A percentile compares a stretch with the other conserved stretches of the same genome.
These are phyloP conservation scores for Rhodotorula sp. DNA, from an alignment of 1,284 basidiomycete species.

Conservation along the genomic window DNA sequence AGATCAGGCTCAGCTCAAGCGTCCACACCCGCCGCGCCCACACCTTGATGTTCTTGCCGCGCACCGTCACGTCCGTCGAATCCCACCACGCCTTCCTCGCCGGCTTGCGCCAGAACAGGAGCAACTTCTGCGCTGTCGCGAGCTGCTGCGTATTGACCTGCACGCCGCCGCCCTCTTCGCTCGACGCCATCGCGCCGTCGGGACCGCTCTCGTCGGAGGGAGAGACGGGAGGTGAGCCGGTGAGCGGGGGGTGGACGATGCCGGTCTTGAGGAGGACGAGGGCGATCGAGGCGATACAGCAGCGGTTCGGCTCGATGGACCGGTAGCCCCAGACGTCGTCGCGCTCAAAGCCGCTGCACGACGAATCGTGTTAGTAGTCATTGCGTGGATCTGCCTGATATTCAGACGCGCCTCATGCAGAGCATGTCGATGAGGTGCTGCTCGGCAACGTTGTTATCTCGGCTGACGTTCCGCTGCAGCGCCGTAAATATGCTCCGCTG, in stretches of 20 bases:
- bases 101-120: conserved; percentile 98
- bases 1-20: conserved; percentile 77
- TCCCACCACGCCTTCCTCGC: conserved; percentile 99
- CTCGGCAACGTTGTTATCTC: conserved; percentile 98
- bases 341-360: conserved; percentile 82
- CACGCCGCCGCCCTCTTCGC: conserved; percentile 51
- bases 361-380: not conserved
- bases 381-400: not conserved
- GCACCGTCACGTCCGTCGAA: conserved; percentile 82
- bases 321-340: conserved; percentile 97
- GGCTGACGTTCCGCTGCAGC: conserved; percentile 96
- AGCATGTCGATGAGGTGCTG: conserved; percentile 99
- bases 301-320: conserved; percentile 88
- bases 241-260: conserved; percentile 65
- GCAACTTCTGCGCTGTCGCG: conserved; percentile 93
- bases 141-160: conserved; percentile 88
- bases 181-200: not conserved
- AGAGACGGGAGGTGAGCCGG: conserved; percentile 1
- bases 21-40: conserved; percentile 99
- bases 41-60: conserved; percentile 69
- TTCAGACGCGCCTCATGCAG: conserved; percentile 81
- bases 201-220: conserved; percentile 4
- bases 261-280: conserved; percentile 97
- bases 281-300: conserved; percentile 97
- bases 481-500: conserved; percentile 95